A percentile compares a stretch with the other conserved stretches of the same genome.
Conservation (phyloP, 495 filamentous ascomycete genomes). For the Lepraria neglecta region DNA sequence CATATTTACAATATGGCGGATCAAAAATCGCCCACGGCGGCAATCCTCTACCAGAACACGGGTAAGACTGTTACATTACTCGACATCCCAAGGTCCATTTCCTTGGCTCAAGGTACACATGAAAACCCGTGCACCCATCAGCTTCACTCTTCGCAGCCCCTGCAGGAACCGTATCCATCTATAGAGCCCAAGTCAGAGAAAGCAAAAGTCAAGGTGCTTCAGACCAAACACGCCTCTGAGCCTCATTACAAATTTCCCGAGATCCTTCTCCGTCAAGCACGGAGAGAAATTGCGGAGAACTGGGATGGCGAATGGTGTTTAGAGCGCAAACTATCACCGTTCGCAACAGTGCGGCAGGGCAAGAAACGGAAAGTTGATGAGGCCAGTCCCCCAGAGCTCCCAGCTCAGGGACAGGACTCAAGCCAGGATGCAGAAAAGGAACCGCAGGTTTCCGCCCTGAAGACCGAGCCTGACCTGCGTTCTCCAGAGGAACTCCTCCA, state of each 20-base stretch:
- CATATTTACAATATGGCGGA: background rate
- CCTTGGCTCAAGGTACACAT: slow-evolving; percentile 22
- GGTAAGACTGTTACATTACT: slow-evolving; percentile 45
- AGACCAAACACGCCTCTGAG: slow-evolving; percentile 27
- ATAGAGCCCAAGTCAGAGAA: slow-evolving; percentile 40
- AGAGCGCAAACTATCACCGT: slow-evolving; percentile 11
- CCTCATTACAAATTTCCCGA: slow-evolving; percentile 32
- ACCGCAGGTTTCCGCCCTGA: background rate
- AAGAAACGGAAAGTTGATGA: slow-evolving; percentile 25
- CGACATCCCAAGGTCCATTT: slow-evolving; percentile 60
- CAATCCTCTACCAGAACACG: slow-evolving; percentile 49
- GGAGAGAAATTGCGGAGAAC: slow-evolving; percentile 14
- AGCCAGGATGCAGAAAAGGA: no score
- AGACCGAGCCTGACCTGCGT: slow-evolving; percentile 21
- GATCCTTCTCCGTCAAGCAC: slow-evolving; percentile 30
- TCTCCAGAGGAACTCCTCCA: slow-evolving; percentile 34
- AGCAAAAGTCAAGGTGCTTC: slow-evolving; percentile 37
- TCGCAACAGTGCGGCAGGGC: background rate
- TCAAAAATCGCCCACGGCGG: background rate
- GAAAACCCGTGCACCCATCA: slow-evolving; percentile 15
- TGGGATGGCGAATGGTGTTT: slow-evolving; percentile 23
- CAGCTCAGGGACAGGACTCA: background rate
- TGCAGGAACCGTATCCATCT: slow-evolving; percentile 34
- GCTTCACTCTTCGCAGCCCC: slow-evolving; percentile 34
- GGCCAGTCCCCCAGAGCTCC: background rate